phyloP scores from a whole-genome alignment of 2,329 filamentous ascomycete species.

The Blastomyces emzantsi region DNA sequence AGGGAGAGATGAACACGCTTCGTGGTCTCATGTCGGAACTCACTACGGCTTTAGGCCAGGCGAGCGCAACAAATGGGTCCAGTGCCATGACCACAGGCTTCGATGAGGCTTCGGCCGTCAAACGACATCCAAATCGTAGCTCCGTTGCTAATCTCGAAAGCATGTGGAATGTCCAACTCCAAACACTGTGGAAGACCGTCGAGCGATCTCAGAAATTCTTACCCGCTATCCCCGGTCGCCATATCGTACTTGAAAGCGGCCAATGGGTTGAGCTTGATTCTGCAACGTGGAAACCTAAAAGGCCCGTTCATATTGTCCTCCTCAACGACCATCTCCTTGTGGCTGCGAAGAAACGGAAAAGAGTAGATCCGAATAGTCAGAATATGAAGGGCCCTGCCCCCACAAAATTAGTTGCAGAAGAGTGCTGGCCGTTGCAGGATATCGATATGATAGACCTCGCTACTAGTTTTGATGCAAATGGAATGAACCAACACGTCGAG shows the following conservation, averaged over 20 bases:
- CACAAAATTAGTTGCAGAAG: slow-evolving; percentile 80
- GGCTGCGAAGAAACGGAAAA: slow-evolving; percentile 86
- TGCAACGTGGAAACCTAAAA: slow-evolving; percentile 87
- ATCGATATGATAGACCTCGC: slow-evolving; percentile 88
- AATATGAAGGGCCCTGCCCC: slow-evolving; percentile 39
- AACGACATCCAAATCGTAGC: slow-evolving; percentile 67
- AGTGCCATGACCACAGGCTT: slow-evolving; percentile 43
- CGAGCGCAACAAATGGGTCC: slow-evolving; percentile 43
- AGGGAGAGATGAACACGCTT: slow-evolving; percentile 87
- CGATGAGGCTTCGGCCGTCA: slow-evolving; percentile 43
- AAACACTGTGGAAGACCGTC: slow-evolving; percentile 91
- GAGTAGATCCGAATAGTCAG: slow-evolving; percentile 54
- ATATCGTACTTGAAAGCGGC: slow-evolving; percentile 86
- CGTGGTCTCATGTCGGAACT: slow-evolving; percentile 87
- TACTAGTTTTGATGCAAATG: slow-evolving; percentile 33
- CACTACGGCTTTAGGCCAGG: slow-evolving; percentile 55
- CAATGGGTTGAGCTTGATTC: slow-evolving; percentile 96
- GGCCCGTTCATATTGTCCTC: slow-evolving; percentile 83
- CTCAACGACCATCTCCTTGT: slow-evolving; percentile 91
- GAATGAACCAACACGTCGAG: slow-evolving; percentile 35
- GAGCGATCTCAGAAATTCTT: slow-evolving; percentile 96
- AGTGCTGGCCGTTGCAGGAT: slow-evolving; percentile 88
- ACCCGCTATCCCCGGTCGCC: slow-evolving; percentile 79
- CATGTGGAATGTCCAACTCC: slow-evolving; percentile 58
- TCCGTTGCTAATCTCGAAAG: slow-evolving; percentile 70